A percentile compares a stretch with the other conserved stretches of the same genome.
Evolutionary conservation across 495 filamentous ascomycete genomes (phyloP).

Genomic region (Lentithecium fluviatile): DNA sequence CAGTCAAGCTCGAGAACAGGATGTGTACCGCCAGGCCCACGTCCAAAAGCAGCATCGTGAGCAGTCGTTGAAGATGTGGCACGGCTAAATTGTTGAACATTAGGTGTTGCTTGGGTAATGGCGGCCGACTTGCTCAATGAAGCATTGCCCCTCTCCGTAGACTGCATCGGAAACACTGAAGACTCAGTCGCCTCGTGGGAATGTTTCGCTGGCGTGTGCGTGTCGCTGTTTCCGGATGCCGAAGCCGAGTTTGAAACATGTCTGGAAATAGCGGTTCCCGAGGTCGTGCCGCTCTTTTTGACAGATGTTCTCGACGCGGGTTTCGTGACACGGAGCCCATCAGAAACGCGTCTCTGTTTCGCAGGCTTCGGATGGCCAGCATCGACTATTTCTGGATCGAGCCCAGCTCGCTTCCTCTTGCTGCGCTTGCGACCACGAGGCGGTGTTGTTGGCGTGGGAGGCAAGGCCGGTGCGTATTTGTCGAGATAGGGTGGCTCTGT

Average conservation of each 20-base stretch:
- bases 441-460: neutral
- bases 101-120: too few species aligned
- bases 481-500: neutral
- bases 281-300: neutral
- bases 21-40: neutral
- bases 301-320: neutral
- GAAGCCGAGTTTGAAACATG: too few species aligned
- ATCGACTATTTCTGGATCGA: neutral
- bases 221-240: too few species aligned
- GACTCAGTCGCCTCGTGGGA: too few species aligned
- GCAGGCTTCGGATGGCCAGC: neutral
- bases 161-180: too few species aligned
- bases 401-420: neutral
- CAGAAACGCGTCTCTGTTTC: slow-evolving; percentile 16
- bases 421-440: neutral
- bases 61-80: too few species aligned
- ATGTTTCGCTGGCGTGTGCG: too few species aligned
- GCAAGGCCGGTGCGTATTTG: neutral
- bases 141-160: too few species aligned
- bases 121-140: too few species aligned
- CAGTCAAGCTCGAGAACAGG: neutral
- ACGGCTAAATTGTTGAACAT: too few species aligned
- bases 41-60: too few species aligned
- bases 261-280: neutral
- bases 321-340: slow-evolving; percentile 17